Conservation (phyloP, 2,329 filamentous ascomycete species). For the Raffaelea arxii region DNA sequence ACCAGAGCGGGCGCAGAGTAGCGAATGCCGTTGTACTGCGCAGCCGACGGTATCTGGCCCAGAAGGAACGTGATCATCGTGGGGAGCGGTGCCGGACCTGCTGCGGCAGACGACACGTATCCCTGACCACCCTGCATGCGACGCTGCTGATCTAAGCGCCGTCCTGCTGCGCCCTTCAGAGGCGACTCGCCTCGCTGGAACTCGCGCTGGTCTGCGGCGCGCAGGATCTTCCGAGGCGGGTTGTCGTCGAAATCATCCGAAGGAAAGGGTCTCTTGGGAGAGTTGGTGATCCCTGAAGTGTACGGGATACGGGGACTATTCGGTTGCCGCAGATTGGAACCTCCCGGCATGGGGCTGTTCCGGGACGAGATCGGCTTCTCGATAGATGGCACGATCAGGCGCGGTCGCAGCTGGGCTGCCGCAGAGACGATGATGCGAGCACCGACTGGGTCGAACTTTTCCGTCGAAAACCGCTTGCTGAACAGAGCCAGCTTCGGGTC, state of each 20-base stretch:
- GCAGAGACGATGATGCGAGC: conserved; percentile 80
- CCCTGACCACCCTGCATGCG: conserved; percentile 40
- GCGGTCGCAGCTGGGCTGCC: conserved; percentile 61
- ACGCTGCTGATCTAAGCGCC: conserved; percentile 70
- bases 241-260: conserved; percentile 65
- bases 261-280: conserved; percentile 53
- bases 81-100: conserved; percentile 56
- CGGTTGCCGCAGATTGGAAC: conserved; percentile 13
- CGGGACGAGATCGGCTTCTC: conserved; percentile 34
- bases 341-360: conserved; percentile 31
- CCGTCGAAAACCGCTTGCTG: conserved; percentile 61
- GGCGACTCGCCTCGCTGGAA: conserved; percentile 84
- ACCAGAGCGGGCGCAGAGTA: conserved; percentile 66
- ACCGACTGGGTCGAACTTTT: conserved; percentile 70
- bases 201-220: conserved; percentile 64
- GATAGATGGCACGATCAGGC: conserved; percentile 34
- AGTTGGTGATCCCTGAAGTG: conserved; percentile 27
- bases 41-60: conserved; percentile 63
- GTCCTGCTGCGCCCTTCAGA: conserved; percentile 79
- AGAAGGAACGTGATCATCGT: conserved; percentile 57
- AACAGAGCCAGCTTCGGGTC: conserved; percentile 72
- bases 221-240: conserved; percentile 74
- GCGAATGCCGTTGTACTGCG: conserved; percentile 60
- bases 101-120: conserved; percentile 19
- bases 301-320: conserved; percentile 8